Evolutionary conservation across 1,284 basidiomycete genomes (phyloP).

Genomic region (Chalciporus sp.): DNA sequence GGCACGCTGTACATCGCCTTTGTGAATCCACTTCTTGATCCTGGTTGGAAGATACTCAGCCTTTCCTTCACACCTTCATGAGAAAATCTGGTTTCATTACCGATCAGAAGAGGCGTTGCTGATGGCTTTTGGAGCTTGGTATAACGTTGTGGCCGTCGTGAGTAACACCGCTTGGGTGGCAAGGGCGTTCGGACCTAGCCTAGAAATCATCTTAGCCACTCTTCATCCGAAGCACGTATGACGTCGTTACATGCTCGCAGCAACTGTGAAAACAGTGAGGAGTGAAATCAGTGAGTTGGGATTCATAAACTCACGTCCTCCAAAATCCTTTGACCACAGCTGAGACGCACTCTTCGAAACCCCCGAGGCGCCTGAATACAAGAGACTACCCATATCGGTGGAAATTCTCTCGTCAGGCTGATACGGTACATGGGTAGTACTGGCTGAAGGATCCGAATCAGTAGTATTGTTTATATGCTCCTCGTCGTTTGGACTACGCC

Average conservation of each 20-base stretch:
- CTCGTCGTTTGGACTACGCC: conserved; percentile 13
- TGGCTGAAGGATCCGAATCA: background rate
- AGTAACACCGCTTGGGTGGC: conserved; percentile 31
- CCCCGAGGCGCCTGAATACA: conserved; percentile 21
- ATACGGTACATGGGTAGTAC: background rate
- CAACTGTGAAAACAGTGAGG: conserved; percentile 18
- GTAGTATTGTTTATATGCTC: conserved; percentile 6
- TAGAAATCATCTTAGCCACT: conserved; percentile 10
- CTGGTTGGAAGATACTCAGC: conserved; percentile 15
- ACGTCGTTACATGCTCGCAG: conserved; percentile 27
- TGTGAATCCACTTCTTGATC: conserved; percentile 22
- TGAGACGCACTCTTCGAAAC: conserved; percentile 28
- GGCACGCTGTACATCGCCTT: conserved; percentile 24
- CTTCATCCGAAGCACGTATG: background rate
- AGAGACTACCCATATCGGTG: conserved; percentile 19
- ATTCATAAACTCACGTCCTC: conserved; percentile 22
- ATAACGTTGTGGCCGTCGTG: conserved; percentile 27
- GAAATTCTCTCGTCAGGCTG: conserved; percentile 12
- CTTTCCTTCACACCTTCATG: background rate
- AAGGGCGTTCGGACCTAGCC: conserved; percentile 29
- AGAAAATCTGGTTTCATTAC: conserved; percentile 23
- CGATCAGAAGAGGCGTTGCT: conserved; percentile 22
- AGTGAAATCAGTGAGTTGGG: background rate
- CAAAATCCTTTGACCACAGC: conserved; percentile 35
- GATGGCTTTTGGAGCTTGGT: conserved; percentile 26